These are phyloP conservation scores for Mycocentrospora acerina DNA, from an alignment of 2,329 filamentous ascomycete genomes.

Conservation along the genomic window DNA sequence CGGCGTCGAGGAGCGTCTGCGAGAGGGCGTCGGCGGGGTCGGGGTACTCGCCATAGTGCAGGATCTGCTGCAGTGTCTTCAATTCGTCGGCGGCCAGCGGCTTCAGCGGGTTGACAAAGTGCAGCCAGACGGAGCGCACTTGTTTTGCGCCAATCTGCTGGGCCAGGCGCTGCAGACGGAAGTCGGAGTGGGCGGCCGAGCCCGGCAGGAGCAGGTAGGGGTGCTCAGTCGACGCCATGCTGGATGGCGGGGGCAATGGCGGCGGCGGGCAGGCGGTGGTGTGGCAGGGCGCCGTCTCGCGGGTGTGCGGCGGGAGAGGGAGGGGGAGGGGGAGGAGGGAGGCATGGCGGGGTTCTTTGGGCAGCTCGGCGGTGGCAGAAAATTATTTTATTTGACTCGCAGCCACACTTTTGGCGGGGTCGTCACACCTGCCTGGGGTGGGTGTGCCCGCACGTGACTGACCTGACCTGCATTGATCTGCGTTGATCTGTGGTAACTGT, in stretches of 20 bases:
- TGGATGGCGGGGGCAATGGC: slow-evolving; percentile 15
- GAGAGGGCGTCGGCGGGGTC: slow-evolving; percentile 48
- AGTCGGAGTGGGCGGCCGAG: slow-evolving; percentile 57
- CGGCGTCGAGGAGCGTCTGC: slow-evolving; percentile 48
- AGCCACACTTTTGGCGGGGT: no score
- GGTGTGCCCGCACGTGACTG: no score
- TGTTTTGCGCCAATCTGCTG: slow-evolving; percentile 49
- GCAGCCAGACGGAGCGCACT: slow-evolving; percentile 54
- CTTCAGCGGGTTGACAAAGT: slow-evolving; percentile 50
- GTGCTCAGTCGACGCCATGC: slow-evolving; percentile 35
- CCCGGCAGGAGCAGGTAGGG: slow-evolving; percentile 52
- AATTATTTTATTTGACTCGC: no score
- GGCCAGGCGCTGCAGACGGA: slow-evolving; percentile 50
- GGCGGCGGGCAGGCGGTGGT: no score
- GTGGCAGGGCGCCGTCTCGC: slow-evolving; percentile 11
- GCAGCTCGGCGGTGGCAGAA: no score
- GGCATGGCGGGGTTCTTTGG: no score
- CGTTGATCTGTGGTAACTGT: no score
- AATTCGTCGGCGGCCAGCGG: slow-evolving; percentile 49
- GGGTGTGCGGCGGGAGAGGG: slow-evolving; percentile 7
- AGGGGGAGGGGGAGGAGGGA: no score
- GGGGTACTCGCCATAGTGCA: slow-evolving; percentile 61
- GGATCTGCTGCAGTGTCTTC: slow-evolving; percentile 58
- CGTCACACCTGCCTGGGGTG: no score
- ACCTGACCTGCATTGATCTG: no score